Conservation (phyloP, 129 eudicot species). For the Flaveria brownii region DNA sequence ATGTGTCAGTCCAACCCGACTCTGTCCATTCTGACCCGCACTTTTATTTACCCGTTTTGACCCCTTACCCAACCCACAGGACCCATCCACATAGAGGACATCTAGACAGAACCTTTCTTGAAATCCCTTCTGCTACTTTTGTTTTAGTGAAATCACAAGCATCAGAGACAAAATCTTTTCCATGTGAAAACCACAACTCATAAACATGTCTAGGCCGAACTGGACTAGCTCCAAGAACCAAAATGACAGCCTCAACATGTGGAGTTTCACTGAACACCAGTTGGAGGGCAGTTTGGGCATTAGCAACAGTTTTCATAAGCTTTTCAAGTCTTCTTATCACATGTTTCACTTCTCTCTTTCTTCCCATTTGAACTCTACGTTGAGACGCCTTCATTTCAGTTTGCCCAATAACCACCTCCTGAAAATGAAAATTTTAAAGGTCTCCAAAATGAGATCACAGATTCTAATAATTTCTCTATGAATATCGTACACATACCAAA, state of each 20-base stretch:
- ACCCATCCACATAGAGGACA: constrained; percentile 1
- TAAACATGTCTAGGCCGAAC: constrained; percentile 72
- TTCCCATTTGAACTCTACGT: constrained; percentile 65
- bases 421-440: constrained; percentile 32
- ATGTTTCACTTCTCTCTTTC: constrained; percentile 78
- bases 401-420: constrained; percentile 60
- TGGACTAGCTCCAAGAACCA: constrained; percentile 86
- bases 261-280: constrained; percentile 66
- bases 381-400: constrained; percentile 52
- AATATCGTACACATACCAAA: constrained; percentile 57
- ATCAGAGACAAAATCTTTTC: constrained; percentile 29
- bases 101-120: constrained; percentile 59
- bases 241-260: constrained; percentile 45
- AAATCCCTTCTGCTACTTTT: constrained; percentile 58
- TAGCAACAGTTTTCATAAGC: constrained; percentile 60
- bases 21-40: background rate
- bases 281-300: constrained; percentile 65
- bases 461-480: background rate
- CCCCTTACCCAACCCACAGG: background rate
- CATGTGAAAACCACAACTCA: constrained; percentile 68
- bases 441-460: background rate
- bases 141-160: constrained; percentile 50
- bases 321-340: constrained; percentile 75
- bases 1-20: too few relatives aligned
- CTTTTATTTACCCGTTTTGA: background rate